Conservation (phyloP, 2,329 filamentous ascomycete species). For the Hawksworthiomyces lignivorus region DNA sequence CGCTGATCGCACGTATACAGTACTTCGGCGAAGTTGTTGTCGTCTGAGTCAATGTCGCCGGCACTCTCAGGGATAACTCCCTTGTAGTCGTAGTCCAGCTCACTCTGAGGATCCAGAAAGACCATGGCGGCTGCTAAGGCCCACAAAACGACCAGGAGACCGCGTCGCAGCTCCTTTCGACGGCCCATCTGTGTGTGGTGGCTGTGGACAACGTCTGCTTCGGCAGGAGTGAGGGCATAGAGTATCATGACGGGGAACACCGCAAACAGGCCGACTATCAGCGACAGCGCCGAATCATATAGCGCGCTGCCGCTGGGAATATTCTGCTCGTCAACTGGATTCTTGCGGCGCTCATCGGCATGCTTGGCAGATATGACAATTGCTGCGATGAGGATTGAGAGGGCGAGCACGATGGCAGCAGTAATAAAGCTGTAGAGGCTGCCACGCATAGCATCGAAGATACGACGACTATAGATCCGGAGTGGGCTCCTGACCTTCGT, state of each 20-base stretch:
- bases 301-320: constrained; percentile 12
- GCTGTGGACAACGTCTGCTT: constrained; percentile 1
- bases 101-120: constrained; percentile 12
- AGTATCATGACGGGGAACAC: constrained; percentile 13
- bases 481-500: too few species aligned
- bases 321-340: neutral
- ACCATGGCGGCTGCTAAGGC: constrained; percentile 8
- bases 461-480: too few species aligned
- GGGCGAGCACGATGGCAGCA: constrained; percentile 11
- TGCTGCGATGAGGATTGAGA: constrained; percentile 15
- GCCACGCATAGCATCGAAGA: constrained; percentile 20
- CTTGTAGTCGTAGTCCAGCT: constrained; percentile 11
- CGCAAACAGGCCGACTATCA: constrained; percentile 10
- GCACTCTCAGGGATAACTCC: too few species aligned
- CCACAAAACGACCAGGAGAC: constrained; percentile 13
- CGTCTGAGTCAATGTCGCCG: constrained; percentile 3
- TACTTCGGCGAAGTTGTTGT: neutral
- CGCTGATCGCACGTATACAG: constrained; percentile 13
- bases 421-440: constrained; percentile 19
- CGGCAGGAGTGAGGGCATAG: constrained; percentile 12
- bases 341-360: neutral
- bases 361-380: constrained; percentile 10
- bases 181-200: neutral
- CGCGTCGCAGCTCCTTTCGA: constrained; percentile 12
- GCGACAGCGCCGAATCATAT: constrained; percentile 15